Base-by-base conservation (phyloP, 495 filamentous ascomycete species). In the Penicillium pancosmium region DNA sequence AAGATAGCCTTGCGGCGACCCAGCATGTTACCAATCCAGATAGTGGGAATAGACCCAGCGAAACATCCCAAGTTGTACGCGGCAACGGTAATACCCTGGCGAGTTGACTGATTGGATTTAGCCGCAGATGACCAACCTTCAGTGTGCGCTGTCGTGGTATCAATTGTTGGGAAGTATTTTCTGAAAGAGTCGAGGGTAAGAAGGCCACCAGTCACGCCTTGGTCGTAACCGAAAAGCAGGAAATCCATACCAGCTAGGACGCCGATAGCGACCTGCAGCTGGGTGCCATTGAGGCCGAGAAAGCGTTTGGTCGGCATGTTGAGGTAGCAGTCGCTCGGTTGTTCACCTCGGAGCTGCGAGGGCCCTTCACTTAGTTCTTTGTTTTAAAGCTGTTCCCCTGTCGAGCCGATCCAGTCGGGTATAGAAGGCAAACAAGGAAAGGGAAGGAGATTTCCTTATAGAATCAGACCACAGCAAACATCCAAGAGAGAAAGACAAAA, bases 241-340 rank as follows among this genome's bases (percentile, higher is more conserved):
- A 91, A 91, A 69, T 90, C 88, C 62, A 86, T 82, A 62, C 88
- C 87, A 48, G 88, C 88, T 50, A 91, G 79, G 10, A 86, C 63
- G 41, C 85, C 86, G 54, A 91, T 86, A 53, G 85, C 87, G 59
- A 86, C 75, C 60, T 90, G 88, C 36, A 91, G 81, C 68, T 76
- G 76, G 40, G 76, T 70, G 77, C 88, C 88, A 62, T 80, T 80
- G 55, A 91, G 83, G 73, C 88, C 88, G 59, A 89, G 82, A 66
- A 83, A 90, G 15, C 51, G 55, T 10, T 52, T 69, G 21, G 66
- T 59, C 16, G 55, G 60, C 71, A 74, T 75, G 1, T 57, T 70
- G 63, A 40, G 41, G 57, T 31, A 47, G 57, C 36, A 47, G 56
- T 18, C 38, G 46, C 21, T 23, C 19, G 15, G 21, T 25, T 23